Percentiles rank a stretch among this genome's conserved stretches.
Evolutionary conservation across 2,329 filamentous ascomycete species (phyloP).

Genomic region (Ophiosphaerella narmari): DNA sequence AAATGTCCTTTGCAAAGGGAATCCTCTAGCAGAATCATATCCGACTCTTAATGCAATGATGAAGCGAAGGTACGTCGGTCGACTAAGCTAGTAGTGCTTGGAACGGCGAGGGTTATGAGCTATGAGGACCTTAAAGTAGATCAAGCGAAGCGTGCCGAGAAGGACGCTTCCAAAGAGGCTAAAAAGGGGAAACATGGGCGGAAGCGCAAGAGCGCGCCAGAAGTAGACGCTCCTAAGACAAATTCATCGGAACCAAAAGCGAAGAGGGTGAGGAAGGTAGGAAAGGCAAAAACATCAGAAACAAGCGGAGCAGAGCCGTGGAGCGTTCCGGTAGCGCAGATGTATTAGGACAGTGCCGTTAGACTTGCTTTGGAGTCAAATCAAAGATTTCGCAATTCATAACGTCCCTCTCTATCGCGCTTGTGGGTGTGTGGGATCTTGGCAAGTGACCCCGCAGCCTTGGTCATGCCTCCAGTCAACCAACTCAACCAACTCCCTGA

Average conservation of each 20-base stretch:
- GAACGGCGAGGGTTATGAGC: not conserved
- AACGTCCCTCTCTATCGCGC: too few relatives aligned
- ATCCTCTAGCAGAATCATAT: conserved; percentile 26
- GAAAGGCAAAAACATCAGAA: not conserved
- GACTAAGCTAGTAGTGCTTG: not conserved
- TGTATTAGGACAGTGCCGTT: not conserved
- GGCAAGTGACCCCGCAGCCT: too few relatives aligned
- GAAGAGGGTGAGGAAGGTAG: not conserved
- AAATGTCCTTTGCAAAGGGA: conserved; percentile 19
- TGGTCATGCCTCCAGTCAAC: too few relatives aligned
- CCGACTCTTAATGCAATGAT: conserved; percentile 32
- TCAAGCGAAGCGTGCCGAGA: not conserved
- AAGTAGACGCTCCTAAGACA: not conserved
- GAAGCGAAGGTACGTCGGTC: conserved; percentile 11
- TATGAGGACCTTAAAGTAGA: not conserved
- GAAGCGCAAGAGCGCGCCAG: not conserved
- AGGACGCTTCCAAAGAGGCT: not conserved
- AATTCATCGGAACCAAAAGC: not conserved
- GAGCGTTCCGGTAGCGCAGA: not conserved
- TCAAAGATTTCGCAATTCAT: not conserved
- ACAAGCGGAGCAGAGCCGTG: not conserved
- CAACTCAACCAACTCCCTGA: too few relatives aligned
- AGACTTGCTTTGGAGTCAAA: too few relatives aligned
- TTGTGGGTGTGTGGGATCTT: too few relatives aligned
- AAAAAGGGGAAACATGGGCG: not conserved